Evolutionary conservation across 371 early-diverging fungal species (phyloP).

Genomic region (Encephalitozoon romaleae): DNA sequence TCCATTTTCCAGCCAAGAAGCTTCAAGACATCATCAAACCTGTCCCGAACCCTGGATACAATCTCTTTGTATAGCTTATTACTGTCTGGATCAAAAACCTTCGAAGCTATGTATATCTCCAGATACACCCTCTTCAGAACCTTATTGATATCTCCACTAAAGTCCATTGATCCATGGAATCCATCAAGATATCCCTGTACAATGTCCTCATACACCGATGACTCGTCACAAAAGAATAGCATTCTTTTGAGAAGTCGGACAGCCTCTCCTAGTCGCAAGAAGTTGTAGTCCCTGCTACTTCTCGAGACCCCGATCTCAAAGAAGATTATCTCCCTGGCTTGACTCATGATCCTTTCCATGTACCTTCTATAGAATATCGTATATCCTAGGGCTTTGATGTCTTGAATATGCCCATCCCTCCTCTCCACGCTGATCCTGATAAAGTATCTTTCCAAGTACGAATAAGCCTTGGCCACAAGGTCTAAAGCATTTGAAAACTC

Average conservation of each 20-base stretch:
- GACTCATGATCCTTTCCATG: slow-evolving; percentile 22
- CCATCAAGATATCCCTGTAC: slow-evolving; percentile 11
- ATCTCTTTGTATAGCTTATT: slow-evolving; percentile 3
- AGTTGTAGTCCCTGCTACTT: not conserved
- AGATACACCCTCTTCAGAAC: slow-evolving; percentile 23
- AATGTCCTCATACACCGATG: slow-evolving; percentile 5
- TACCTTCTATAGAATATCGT: slow-evolving; percentile 29
- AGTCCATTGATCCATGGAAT: not conserved
- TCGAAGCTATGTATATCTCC: slow-evolving; percentile 20
- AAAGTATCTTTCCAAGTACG: slow-evolving; percentile 42
- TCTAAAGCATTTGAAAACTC: not conserved
- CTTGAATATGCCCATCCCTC: slow-evolving; percentile 1
- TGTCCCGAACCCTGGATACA: not conserved
- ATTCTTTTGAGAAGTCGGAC: slow-evolving; percentile 1
- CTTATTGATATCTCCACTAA: slow-evolving; percentile 5
- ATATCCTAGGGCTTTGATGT: slow-evolving; percentile 22
- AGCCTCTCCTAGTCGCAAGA: not conserved
- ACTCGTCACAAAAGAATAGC: slow-evolving; percentile 9
- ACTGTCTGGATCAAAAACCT: slow-evolving; percentile 20
- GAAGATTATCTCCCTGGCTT: slow-evolving; percentile 23
- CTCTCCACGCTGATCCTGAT: slow-evolving; percentile 18
- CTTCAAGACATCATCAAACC: not conserved
- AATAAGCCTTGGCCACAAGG: slow-evolving; percentile 13
- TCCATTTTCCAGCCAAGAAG: not conserved
- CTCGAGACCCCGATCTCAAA: slow-evolving; percentile 24